Evolutionary conservation across 2,329 filamentous ascomycete species (phyloP), one percentile per base, ranked within the genome.

Genomic region (Pestalotiopsis sp.): DNA sequence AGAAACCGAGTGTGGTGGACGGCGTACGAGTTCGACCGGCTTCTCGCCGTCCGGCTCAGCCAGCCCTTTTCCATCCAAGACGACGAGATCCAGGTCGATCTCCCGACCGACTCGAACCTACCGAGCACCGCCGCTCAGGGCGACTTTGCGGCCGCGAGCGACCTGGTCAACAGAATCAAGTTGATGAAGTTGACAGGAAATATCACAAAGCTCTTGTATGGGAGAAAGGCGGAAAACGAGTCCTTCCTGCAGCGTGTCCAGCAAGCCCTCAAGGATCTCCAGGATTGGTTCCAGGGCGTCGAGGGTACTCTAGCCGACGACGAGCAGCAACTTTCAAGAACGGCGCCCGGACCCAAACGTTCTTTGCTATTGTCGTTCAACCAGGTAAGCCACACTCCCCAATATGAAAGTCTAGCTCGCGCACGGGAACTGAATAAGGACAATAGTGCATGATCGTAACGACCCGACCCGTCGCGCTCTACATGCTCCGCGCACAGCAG

Each of bases 31-130:
- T 76, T 84, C 25, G 83, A 85, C 68, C 80, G 84, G 2, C 82
- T 86, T 77, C 85, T 81, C 80, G 83, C 83, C 3, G 83, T 83
- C 0, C 83, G 85, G 61, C 79, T 86, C 65, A 83, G 84, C 0
- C 80, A 85, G 27, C 83, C 85, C 0, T 80, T 83, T 6, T 82
- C 83, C 52, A 82, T 87, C 5, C 79, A 80, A 13, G 84, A 87
- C 65, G 80, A 83, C 45, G 84, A 85, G 20, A 85, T 86, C 4
- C 76, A 82, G 40, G 81, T 84, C 4, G 80, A 83, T 31, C 71
- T 82, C 5, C 84, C 83, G 0, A 81, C 80, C 0, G 77, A 80
- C 13, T 73, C 77, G 0, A 72, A 75, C 0, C 52, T 82, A 1
- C 75, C 77, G 1, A 64, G 25, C 6, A 59, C 57, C 12, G 31